Base-by-base conservation (phyloP, 208 protist species). In the Chromosphaera perkinsii region DNA sequence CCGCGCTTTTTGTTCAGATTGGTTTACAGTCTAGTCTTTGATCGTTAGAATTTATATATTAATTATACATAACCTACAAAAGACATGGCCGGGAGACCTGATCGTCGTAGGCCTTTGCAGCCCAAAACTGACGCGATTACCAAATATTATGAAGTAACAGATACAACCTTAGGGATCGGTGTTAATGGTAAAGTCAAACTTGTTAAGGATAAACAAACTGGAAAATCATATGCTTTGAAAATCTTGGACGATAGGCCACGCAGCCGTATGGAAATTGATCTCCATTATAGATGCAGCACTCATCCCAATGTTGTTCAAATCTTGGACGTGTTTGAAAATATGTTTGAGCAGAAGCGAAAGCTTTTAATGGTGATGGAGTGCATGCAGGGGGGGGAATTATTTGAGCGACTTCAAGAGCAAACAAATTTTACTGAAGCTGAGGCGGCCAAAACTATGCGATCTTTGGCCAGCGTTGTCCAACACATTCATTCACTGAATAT, bases 321-420 rank as follows among this genome's bases (percentile, higher is more conserved):
- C 10, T 31, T 61, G 24, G 68, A 73, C 56, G 47, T 73, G 17
- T 73, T 60, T 37, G 68, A 73, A 17, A 73, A 73, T 48, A 26
- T 64, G 9, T 56, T 61, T 37, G 51, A 64, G 31, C 29, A 39
- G 2, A 52, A 43, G 14, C 57, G 60, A 24, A 45, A 43, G 12
- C 56, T 72, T 14, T 22, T 72, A 17, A 14, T 72, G 66, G 31
- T 72, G 22, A 72, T 72, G 66, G 66, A 72, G 10, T 64, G 51
- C 26, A 72, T 72, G 66, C 27, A 55, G 24, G 68, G 68, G 31
- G 68, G 68, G 17, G 68, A 73, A 39, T 29, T 73, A 2, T 73
- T 73, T 51, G 43, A 66, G 4, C 57, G 58, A 14, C 66, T 73
- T 49, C 58, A 73, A 42, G 58, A 73, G 26, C 66, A 64, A 51